A percentile compares a stretch with the other conserved stretches of the same genome.
Evolutionary conservation across 2,329 filamentous ascomycete genomes (phyloP).

Genomic region (Fusarium irregulare): DNA sequence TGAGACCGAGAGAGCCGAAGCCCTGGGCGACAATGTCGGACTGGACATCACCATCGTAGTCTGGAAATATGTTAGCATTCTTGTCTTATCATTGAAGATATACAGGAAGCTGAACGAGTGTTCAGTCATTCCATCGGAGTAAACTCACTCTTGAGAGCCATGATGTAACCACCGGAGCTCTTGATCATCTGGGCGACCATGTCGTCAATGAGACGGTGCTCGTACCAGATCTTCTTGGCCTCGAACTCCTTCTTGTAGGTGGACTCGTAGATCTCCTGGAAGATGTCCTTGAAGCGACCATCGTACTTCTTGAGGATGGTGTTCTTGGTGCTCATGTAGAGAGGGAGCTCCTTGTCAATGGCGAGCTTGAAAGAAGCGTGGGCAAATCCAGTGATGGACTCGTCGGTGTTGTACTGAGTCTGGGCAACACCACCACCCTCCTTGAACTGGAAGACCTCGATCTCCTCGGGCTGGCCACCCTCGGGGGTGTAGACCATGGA

Average conservation of each 20-base stretch:
- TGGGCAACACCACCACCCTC: slow-evolving; percentile 88
- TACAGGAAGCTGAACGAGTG: slow-evolving; percentile 15
- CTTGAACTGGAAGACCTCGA: slow-evolving; percentile 92
- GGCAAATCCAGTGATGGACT: slow-evolving; percentile 93
- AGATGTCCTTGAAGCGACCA: slow-evolving; percentile 98
- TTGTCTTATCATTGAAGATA: neutral
- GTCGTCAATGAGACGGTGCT: slow-evolving; percentile 98
- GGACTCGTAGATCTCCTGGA: slow-evolving; percentile 94
- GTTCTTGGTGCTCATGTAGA: slow-evolving; percentile 99
- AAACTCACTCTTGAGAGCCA: slow-evolving; percentile 93
- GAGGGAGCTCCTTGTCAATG: slow-evolving; percentile 84
- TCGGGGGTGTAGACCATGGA: slow-evolving; percentile 95
- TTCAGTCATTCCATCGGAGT: neutral
- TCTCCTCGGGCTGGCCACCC: slow-evolving; percentile 82
- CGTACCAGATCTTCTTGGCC: slow-evolving; percentile 95
- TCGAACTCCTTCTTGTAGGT: slow-evolving; percentile 91
- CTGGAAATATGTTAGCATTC: slow-evolving; percentile 57
- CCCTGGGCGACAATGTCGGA: slow-evolving; percentile 98
- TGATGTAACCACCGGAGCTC: slow-evolving; percentile 94
- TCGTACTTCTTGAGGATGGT: slow-evolving; percentile 99
- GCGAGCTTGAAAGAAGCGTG: slow-evolving; percentile 98
- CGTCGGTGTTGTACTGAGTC: slow-evolving; percentile 98
- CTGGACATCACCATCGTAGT: slow-evolving; percentile 99
- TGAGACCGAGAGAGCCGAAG: slow-evolving; percentile 96
- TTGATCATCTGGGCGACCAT: slow-evolving; percentile 99